phyloP scores from a whole-genome alignment of 768 basidiomycete species.

The Collybiopsis luxurians region DNA sequence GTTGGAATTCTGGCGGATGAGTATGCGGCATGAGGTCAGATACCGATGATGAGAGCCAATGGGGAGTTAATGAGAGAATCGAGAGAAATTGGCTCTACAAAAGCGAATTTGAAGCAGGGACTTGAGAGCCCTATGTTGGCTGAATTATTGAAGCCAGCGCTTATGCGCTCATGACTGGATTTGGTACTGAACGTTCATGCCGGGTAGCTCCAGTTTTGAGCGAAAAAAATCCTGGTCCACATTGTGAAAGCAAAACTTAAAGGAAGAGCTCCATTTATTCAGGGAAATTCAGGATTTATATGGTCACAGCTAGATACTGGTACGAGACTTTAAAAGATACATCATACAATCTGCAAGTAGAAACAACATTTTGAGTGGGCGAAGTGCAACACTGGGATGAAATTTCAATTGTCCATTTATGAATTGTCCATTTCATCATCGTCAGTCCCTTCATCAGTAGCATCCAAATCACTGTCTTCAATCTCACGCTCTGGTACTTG shows the following conservation, averaged over 20 bases:
- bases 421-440: too few species aligned
- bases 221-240: slow-evolving; percentile 7
- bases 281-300: too few species aligned
- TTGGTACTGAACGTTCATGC: neutral
- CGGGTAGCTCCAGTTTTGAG: neutral
- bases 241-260: neutral
- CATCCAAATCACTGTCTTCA: too few species aligned
- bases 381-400: too few species aligned
- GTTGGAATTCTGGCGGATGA: slow-evolving; percentile 59
- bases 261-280: too few species aligned
- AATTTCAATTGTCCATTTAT: too few species aligned
- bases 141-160: neutral
- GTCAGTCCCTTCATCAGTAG: too few species aligned
- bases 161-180: neutral
- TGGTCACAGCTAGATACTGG: too few species aligned
- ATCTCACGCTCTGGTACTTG: too few species aligned
- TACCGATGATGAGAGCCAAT: slow-evolving; percentile 74
- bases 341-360: too few species aligned
- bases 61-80: slow-evolving; percentile 24
- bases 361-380: too few species aligned
- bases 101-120: neutral
- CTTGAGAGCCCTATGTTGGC: neutral
- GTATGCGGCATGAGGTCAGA: slow-evolving; percentile 80
- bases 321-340: too few species aligned
- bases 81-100: neutral